These are phyloP conservation scores for Marsdenia floribunda DNA, from an alignment of 257 asterid genomes.

Conservation along the genomic window DNA sequence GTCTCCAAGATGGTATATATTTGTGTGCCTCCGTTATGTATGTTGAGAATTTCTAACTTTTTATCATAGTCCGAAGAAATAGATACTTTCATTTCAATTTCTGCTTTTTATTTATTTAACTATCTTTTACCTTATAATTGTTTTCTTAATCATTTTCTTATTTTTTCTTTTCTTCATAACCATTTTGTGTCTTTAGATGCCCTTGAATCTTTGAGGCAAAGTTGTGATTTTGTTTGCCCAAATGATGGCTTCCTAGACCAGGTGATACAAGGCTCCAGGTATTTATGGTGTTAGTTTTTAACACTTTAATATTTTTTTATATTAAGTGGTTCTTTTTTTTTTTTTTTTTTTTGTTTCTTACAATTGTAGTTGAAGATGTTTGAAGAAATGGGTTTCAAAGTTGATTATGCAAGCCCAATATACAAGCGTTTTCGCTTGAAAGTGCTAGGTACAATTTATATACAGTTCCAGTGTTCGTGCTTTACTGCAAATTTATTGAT, in stretches of 20 bases:
- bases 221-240: slow-evolving; percentile 75
- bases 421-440: slow-evolving; percentile 86
- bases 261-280: slow-evolving; percentile 39
- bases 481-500: neutral
- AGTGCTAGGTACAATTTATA: slow-evolving; percentile 53
- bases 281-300: slow-evolving; percentile 13
- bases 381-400: slow-evolving; percentile 85
- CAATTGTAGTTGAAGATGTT: slow-evolving; percentile 76
- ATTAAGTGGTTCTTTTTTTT: slow-evolving; percentile 2
- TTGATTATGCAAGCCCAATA: slow-evolving; percentile 66
- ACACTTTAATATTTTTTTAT: slow-evolving; percentile 5
- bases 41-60: slow-evolving; percentile 12
- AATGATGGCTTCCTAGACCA: slow-evolving; percentile 96
- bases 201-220: slow-evolving; percentile 69
- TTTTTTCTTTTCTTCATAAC: slow-evolving; percentile 4
- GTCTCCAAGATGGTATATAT: slow-evolving; percentile 16
- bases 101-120: neutral
- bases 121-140: neutral
- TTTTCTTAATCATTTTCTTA: neutral
- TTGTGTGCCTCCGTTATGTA: slow-evolving; percentile 12
- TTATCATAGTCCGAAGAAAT: slow-evolving; percentile 11
- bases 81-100: neutral
- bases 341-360: neutral
- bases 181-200: slow-evolving; percentile 52
- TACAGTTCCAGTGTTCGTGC: slow-evolving; percentile 11